These are phyloP conservation scores for Phytopythium montanum DNA, from an alignment of 352 stramenopile species.

Conservation along the genomic window DNA sequence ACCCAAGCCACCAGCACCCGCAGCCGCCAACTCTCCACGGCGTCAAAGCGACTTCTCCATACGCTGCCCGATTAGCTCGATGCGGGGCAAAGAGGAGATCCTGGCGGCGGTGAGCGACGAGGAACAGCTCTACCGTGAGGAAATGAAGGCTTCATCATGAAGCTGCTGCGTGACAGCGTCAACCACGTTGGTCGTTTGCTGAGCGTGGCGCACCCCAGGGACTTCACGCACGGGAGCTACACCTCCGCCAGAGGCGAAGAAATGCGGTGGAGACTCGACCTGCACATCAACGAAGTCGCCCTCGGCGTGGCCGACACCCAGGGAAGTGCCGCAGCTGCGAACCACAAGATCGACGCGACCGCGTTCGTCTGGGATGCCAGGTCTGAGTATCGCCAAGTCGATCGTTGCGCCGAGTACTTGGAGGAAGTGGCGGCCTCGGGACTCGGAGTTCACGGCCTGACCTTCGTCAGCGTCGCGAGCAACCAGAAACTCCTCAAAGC, in stretches of 20 bases:
- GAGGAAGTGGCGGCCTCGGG: neutral
- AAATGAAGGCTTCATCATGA: neutral
- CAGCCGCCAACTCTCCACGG: neutral
- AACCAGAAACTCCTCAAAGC: neutral
- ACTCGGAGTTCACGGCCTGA: neutral
- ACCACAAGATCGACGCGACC: neutral
- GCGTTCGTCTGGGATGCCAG: neutral
- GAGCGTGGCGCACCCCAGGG: neutral
- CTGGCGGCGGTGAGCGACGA: neutral
- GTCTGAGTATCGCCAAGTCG: neutral
- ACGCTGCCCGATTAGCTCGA: neutral
- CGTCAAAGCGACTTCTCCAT: too few species aligned
- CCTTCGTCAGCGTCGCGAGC: neutral
- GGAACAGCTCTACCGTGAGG: neutral
- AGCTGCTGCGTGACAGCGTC: neutral
- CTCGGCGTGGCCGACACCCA: too few species aligned
- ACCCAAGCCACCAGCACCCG: neutral
- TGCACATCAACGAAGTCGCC: neutral
- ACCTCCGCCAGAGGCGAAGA: neutral
- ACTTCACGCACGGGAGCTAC: neutral
- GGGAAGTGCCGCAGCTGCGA: neutral
- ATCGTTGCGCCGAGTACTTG: neutral
- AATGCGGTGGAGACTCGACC: neutral
- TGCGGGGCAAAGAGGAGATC: neutral
- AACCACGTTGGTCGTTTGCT: neutral